phyloP scores from a whole-genome alignment of 78 protist genomes.

The Dictyostelium purpureum region DNA sequence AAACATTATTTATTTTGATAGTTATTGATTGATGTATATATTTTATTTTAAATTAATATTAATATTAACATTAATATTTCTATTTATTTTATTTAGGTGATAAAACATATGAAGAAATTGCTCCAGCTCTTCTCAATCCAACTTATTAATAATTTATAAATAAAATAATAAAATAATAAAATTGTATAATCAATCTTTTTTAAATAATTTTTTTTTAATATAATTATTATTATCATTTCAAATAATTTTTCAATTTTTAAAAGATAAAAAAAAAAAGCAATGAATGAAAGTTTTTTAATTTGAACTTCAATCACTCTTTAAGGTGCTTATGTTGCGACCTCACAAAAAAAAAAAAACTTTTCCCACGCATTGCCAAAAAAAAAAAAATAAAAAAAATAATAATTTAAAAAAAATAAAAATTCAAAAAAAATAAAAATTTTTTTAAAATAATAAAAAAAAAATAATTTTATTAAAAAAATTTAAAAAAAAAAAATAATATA shows the following conservation, averaged over 20 bases:
- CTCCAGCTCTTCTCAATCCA: background rate
- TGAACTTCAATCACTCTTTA: background rate
- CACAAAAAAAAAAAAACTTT: too few relatives aligned
- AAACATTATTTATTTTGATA: too few relatives aligned
- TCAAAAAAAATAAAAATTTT: background rate
- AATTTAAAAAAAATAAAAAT: background rate
- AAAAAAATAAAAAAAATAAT: too few relatives aligned
- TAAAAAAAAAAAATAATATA: background rate
- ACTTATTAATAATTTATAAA: background rate
- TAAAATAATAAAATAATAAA: background rate
- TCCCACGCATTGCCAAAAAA: too few relatives aligned
- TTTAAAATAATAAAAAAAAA: background rate
- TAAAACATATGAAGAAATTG: constrained; percentile 25
- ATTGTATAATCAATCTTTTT: background rate
- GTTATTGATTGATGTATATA: too few relatives aligned
- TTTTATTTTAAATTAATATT: too few relatives aligned
- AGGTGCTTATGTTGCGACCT: too few relatives aligned
- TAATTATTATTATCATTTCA: too few relatives aligned
- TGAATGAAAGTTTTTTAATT: background rate
- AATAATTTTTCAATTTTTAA: too few relatives aligned
- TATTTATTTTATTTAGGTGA: too few relatives aligned
- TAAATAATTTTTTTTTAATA: too few relatives aligned
- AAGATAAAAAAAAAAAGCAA: background rate
- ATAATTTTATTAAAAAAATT: background rate
- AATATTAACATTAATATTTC: too few relatives aligned